Conservation (phyloP, 139 green algal genomes). For the Mychonastes homosphaera region DNA sequence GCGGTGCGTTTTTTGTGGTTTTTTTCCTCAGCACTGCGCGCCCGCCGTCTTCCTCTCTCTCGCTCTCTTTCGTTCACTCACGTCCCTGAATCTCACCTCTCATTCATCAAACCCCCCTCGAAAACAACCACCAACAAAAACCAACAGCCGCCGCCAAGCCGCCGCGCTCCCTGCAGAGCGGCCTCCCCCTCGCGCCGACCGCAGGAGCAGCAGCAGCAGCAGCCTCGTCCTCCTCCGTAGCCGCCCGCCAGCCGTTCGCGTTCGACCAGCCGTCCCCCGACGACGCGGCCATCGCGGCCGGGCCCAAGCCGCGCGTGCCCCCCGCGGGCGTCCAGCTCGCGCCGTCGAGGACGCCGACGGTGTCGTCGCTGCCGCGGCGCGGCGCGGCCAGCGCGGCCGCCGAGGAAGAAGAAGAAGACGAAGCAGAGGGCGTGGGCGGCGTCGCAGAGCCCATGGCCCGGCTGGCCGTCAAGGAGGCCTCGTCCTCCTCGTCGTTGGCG, state of each 20-base stretch:
- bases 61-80: background rate
- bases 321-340: conserved; percentile 14
- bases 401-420: background rate
- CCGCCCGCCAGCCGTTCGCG: conserved; percentile 32
- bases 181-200: conserved; percentile 5
- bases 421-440: background rate
- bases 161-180: background rate
- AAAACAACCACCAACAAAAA: too few species aligned
- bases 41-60: too few species aligned
- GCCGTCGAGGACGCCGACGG: conserved; percentile 14
- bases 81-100: background rate
- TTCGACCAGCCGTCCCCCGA: conserved; percentile 63
- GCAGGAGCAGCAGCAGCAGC: conserved; percentile 3
- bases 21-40: too few species aligned
- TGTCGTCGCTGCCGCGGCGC: conserved; percentile 2
- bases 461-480: background rate
- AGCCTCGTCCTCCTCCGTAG: too few species aligned
- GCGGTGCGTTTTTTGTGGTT: too few species aligned
- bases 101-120: conserved; percentile 5
- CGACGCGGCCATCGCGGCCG: conserved; percentile 42
- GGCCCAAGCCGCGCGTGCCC: background rate
- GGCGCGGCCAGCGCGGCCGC: background rate
- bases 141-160: conserved; percentile 5
- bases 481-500: background rate
- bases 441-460: background rate